Conservation (phyloP, 1,284 basidiomycete genomes). For the Coniophora puteana region DNA sequence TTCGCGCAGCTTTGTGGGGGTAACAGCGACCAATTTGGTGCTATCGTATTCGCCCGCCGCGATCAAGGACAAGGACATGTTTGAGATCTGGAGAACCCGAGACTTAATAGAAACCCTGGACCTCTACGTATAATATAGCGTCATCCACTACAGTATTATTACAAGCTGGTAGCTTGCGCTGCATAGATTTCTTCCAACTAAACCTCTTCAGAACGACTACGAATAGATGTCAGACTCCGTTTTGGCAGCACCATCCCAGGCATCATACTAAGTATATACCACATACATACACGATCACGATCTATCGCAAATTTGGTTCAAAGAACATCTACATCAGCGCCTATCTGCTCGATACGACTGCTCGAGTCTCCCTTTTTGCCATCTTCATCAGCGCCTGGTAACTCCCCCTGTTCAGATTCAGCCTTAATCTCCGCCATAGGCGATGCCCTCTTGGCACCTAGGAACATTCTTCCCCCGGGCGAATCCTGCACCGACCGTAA, state of each 20-base stretch:
- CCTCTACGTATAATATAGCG: no score
- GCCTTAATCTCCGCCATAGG: constrained; percentile 25
- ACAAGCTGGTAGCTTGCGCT: no score
- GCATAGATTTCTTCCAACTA: no score
- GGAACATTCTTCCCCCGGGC: constrained; percentile 39
- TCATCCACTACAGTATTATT: no score
- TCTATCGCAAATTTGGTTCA: neutral
- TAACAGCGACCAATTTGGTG: no score
- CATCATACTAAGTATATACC: neutral
- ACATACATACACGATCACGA: neutral
- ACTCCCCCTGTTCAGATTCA: neutral
- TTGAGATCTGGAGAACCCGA: no score
- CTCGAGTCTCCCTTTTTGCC: constrained; percentile 3
- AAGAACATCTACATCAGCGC: neutral
- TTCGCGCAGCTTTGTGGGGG: no score
- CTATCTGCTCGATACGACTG: neutral
- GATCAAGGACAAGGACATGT: no score
- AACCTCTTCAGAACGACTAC: neutral
- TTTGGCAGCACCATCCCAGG: neutral
- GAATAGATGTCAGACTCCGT: neutral
- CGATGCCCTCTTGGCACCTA: constrained; percentile 29
- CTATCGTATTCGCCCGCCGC: no score
- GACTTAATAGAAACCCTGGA: no score
- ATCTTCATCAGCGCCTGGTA: neutral
- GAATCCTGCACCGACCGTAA: constrained; percentile 42